These are phyloP conservation scores for Tetrahymena borealis DNA, from an alignment of 73 alveolate genomes.

Conservation along the genomic window DNA sequence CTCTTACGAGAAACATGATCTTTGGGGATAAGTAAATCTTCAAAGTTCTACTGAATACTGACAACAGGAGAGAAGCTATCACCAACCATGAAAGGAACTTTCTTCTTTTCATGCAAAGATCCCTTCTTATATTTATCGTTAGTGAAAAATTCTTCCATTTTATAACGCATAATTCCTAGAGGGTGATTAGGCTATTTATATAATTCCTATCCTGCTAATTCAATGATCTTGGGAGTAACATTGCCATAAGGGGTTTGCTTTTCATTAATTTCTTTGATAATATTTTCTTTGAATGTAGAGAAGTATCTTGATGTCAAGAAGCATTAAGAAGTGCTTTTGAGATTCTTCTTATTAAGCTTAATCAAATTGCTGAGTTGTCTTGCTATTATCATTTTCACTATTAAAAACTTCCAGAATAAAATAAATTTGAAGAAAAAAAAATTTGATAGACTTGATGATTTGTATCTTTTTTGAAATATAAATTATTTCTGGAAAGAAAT, in stretches of 20 bases:
- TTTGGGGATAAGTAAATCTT: constrained; percentile 63
- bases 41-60: constrained; percentile 63
- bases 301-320: not conserved
- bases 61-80: constrained; percentile 65
- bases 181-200: constrained; percentile 30
- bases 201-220: constrained; percentile 24
- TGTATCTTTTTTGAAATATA: too few species aligned
- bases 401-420: too few species aligned
- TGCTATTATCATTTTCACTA: not conserved
- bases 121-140: constrained; percentile 10
- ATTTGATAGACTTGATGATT: too few species aligned
- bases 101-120: constrained; percentile 2
- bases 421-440: too few species aligned
- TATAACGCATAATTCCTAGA: constrained; percentile 21
- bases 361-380: not conserved
- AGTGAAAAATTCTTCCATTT: constrained; percentile 21
- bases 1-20: constrained; percentile 68
- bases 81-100: not conserved
- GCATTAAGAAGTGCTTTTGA: not conserved
- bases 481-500: too few species aligned
- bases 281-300: not conserved
- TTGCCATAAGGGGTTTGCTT: constrained; percentile 15
- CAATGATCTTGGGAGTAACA: constrained; percentile 20
- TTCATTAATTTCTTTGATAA: not conserved
- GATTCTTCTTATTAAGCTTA: not conserved